Percentiles rank a stretch among this genome's conserved stretches.
These are phyloP conservation scores for Penicillium sp. DNA, from an alignment of 2,329 filamentous ascomycete genomes.

Conservation along the genomic window DNA sequence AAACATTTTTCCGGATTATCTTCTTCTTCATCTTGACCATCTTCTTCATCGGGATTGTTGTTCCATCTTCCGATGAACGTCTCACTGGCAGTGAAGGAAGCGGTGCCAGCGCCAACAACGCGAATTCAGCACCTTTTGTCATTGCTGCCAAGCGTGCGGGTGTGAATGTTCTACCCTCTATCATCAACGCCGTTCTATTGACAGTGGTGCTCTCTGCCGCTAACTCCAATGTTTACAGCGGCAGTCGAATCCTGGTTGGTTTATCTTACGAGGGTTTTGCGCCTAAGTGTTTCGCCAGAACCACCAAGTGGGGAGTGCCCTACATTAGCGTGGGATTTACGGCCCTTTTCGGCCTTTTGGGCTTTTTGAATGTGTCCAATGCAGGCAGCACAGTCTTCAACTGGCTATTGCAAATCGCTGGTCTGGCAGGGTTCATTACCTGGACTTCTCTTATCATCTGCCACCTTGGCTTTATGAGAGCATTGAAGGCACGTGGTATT, in stretches of 20 bases:
- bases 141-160: constrained; percentile 42
- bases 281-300: constrained; percentile 44
- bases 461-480: constrained; percentile 67
- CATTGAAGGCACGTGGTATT: constrained; percentile 58
- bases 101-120: constrained; percentile 21
- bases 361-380: constrained; percentile 68
- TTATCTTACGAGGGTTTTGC: constrained; percentile 55
- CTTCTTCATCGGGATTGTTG: constrained; percentile 70
- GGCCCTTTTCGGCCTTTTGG: constrained; percentile 60
- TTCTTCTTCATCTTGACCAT: constrained; percentile 51
- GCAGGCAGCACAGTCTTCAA: constrained; percentile 62
- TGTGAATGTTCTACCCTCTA: constrained; percentile 39
- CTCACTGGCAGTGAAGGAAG: constrained; percentile 47
- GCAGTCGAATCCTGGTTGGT: constrained; percentile 60
- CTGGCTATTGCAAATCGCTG: constrained; percentile 36
- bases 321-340: constrained; percentile 48
- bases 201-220: constrained; percentile 46
- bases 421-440: constrained; percentile 38
- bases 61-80: constrained; percentile 61
- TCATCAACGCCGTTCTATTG: constrained; percentile 46
- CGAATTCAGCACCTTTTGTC: constrained; percentile 44
- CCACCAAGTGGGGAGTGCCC: constrained; percentile 46
- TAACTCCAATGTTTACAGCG: constrained; percentile 44
- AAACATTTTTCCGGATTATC: constrained; percentile 75
- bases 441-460: constrained; percentile 49